Conservation (phyloP, 345 rosid species). For the Tarenaya hassleriana region DNA sequence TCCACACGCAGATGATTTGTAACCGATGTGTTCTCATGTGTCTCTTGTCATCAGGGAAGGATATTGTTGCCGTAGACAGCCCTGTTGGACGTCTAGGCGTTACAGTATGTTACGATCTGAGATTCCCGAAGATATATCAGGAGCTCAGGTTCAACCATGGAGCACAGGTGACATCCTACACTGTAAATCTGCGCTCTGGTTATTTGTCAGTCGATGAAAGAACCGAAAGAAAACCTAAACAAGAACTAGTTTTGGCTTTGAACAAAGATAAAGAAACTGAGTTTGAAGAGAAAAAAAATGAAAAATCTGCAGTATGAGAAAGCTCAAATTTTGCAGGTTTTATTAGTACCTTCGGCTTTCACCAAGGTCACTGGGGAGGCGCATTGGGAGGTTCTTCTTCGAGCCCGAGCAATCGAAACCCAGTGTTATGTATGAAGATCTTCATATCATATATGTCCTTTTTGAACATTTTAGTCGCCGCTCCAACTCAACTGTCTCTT, state of each 20-base stretch:
- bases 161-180: conserved; percentile 48
- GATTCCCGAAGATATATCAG: conserved; percentile 89
- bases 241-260: too few species aligned
- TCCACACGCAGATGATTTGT: background rate
- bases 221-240: background rate
- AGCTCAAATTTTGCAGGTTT: conserved; percentile 39
- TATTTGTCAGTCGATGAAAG: background rate
- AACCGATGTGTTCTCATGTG: conserved; percentile 1
- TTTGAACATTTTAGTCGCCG: background rate
- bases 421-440: conserved; percentile 87
- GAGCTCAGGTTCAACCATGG: conserved; percentile 70
- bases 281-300: background rate
- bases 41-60: conserved; percentile 52
- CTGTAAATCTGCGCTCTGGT: background rate
- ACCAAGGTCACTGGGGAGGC: conserved; percentile 82
- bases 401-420: conserved; percentile 90
- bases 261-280: background rate
- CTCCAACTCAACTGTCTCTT: background rate
- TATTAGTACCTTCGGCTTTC: conserved; percentile 87
- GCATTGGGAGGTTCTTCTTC: conserved; percentile 94
- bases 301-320: background rate
- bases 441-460: conserved; percentile 3
- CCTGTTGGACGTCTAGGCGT: conserved; percentile 79
- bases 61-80: conserved; percentile 66
- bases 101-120: conserved; percentile 86